These are phyloP conservation scores for Clarireedia monteithiana DNA, from an alignment of 2,329 filamentous ascomycete genomes.

Conservation along the genomic window DNA sequence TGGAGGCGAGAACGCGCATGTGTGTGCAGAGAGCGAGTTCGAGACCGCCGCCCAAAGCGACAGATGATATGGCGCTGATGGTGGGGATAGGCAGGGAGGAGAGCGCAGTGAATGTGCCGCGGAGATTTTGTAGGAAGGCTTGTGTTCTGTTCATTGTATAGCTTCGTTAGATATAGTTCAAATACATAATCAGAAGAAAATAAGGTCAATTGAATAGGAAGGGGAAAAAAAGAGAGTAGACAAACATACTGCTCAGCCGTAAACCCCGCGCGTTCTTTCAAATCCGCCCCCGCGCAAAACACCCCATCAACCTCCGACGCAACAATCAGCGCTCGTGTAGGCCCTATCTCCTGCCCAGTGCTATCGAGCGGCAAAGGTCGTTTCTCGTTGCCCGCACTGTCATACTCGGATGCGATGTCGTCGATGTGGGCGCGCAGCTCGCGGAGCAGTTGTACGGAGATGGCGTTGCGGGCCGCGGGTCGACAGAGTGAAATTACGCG, in stretches of 20 bases:
- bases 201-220: not conserved
- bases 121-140: conserved; percentile 69
- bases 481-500: conserved; percentile 83
- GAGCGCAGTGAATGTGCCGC: conserved; percentile 66
- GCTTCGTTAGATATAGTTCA: not conserved
- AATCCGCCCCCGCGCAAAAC: conserved; percentile 91
- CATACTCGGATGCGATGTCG: conserved; percentile 58
- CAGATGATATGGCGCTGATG: conserved; percentile 76
- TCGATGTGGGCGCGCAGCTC: conserved; percentile 67
- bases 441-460: conserved; percentile 70
- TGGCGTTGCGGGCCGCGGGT: conserved; percentile 79
- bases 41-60: conserved; percentile 86
- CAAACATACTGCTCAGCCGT: conserved; percentile 60
- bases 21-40: conserved; percentile 87
- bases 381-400: conserved; percentile 44
- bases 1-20: conserved; percentile 78
- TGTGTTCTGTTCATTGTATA: conserved; percentile 50
- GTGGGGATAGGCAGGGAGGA: conserved; percentile 77
- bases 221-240: not conserved
- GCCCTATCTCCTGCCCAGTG: conserved; percentile 30
- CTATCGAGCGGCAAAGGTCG: conserved; percentile 2
- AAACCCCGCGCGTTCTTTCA: conserved; percentile 80
- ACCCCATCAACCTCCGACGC: conserved; percentile 77
- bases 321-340: conserved; percentile 74
- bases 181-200: not conserved